A percentile compares a stretch with the other conserved stretches of the same genome.
These are phyloP conservation scores for Grifola frondosa DNA, from an alignment of 1,284 basidiomycete genomes.

Conservation along the genomic window DNA sequence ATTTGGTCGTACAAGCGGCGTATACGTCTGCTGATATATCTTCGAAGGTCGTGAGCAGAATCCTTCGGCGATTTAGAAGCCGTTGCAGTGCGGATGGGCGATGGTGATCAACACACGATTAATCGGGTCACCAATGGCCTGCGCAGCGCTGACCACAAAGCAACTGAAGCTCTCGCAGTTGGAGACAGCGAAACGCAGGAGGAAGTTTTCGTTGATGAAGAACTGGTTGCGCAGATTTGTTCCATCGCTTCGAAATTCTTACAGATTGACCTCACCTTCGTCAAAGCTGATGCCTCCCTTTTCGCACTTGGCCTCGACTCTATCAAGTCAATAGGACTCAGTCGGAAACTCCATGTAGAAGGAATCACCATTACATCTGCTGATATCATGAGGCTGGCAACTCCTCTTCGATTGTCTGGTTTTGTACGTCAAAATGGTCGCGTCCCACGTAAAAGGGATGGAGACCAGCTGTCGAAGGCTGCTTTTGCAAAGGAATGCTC, in stretches of 20 bases:
- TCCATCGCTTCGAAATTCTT: conserved; percentile 38
- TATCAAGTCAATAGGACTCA: conserved; percentile 46
- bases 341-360: conserved; percentile 33
- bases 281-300: conserved; percentile 38
- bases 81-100: conserved; percentile 9
- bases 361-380: conserved; percentile 34
- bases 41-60: conserved; percentile 16
- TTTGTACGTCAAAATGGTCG: conserved; percentile 5
- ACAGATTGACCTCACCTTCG: conserved; percentile 25
- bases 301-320: conserved; percentile 50
- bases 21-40: conserved; percentile 31
- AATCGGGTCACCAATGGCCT: conserved; percentile 4
- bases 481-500: conserved; percentile 19
- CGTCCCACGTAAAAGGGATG: conserved; percentile 5
- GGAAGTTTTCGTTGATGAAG: conserved; percentile 13
- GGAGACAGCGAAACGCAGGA: neutral
- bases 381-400: conserved; percentile 35
- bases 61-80: conserved; percentile 25
- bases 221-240: conserved; percentile 24
- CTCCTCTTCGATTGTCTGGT: conserved; percentile 19
- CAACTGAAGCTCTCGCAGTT: neutral
- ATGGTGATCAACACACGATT: no score
- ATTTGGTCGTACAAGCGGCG: conserved; percentile 31
- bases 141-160: neutral
- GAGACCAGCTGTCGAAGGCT: conserved; percentile 16